Conservation (phyloP, 805 yeast species). For the Kuraishia molischiana region DNA sequence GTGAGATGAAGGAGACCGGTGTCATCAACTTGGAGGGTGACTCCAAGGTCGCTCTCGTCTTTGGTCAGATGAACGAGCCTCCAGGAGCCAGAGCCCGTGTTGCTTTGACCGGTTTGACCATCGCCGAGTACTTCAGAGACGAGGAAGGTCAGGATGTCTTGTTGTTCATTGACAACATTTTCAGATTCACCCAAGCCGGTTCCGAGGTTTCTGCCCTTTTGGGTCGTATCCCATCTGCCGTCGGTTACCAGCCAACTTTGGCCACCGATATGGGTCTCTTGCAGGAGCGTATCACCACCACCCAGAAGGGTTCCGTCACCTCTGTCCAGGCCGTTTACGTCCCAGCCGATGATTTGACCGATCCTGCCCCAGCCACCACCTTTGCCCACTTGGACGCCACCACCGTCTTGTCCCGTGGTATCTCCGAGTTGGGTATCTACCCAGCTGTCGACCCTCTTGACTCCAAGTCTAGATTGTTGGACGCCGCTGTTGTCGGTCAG, state of each 20-base stretch:
- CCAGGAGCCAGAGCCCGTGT: conserved; percentile 99
- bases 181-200: conserved; percentile 99
- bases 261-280: conserved; percentile 99
- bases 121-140: conserved; percentile 99
- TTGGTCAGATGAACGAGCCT: conserved; percentile 99
- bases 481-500: conserved; percentile 94
- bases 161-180: conserved; percentile 98
- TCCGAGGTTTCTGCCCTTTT: conserved; percentile 99
- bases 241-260: conserved; percentile 99
- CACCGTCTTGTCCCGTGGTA: conserved; percentile 99
- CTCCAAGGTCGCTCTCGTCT: conserved; percentile 97
- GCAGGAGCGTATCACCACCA: conserved; percentile 99
- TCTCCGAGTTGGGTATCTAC: conserved; percentile 99
- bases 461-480: conserved; percentile 97
- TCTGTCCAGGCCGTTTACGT: conserved; percentile 99
- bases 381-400: conserved; percentile 99
- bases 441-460: conserved; percentile 99
- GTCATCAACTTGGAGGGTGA: conserved; percentile 99
- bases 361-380: conserved; percentile 99
- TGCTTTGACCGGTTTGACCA: conserved; percentile 98
- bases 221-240: conserved; percentile 99
- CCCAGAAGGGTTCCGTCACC: conserved; percentile 99
- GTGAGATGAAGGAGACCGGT: conserved; percentile 99
- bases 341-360: conserved; percentile 99
- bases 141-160: conserved; percentile 99